phyloP scores from a whole-genome alignment of 2,329 filamentous ascomycete species.

The Fonsecaea pugnacius region DNA sequence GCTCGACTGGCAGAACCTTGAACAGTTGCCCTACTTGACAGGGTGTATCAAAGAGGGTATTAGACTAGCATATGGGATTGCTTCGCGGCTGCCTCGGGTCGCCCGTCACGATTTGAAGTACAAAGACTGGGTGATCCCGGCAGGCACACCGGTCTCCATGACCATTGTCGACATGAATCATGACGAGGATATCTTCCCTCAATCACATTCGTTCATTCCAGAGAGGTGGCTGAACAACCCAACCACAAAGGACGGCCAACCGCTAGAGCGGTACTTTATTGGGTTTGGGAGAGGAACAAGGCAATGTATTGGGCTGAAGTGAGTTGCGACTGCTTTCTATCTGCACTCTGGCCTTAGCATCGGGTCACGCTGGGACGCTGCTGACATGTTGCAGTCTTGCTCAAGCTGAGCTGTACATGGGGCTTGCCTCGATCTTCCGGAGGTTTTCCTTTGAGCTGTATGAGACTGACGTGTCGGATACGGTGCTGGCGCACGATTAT shows the following conservation, averaged over 20 bases:
- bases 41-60: conserved; percentile 40
- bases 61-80: conserved; percentile 33
- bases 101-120: conserved; percentile 39
- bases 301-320: conserved; percentile 54
- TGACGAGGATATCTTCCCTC: conserved; percentile 42
- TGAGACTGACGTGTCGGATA: conserved; percentile 42
- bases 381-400: conserved; percentile 39
- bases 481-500: conserved; percentile 38
- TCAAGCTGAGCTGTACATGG: conserved; percentile 43
- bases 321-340: background rate
- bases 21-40: conserved; percentile 41
- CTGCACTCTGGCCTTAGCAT: background rate
- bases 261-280: conserved; percentile 24
- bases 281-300: conserved; percentile 36
- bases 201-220: conserved; percentile 40
- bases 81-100: conserved; percentile 31
- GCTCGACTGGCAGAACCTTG: conserved; percentile 32
- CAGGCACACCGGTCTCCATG: conserved; percentile 40
- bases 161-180: conserved; percentile 38
- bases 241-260: conserved; percentile 13
- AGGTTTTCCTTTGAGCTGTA: conserved; percentile 42
- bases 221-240: conserved; percentile 40
- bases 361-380: background rate
- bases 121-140: conserved; percentile 41
- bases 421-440: conserved; percentile 40